These are phyloP conservation scores for Skeletonema costatum DNA, from an alignment of 108 stramenopile genomes.

Conservation along the genomic window DNA sequence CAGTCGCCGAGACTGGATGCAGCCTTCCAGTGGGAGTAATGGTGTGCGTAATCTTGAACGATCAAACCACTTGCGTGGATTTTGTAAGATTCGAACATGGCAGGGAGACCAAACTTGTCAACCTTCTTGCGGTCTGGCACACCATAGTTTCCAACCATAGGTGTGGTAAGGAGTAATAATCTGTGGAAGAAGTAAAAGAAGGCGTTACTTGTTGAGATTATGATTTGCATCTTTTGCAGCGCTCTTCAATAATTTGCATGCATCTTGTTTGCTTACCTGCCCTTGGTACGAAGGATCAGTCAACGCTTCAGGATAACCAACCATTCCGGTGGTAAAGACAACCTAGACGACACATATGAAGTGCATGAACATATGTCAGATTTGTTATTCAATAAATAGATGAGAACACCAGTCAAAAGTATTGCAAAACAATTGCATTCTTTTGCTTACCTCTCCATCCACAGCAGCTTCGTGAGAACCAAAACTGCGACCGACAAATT, in stretches of 20 bases:
- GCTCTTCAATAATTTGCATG: not conserved
- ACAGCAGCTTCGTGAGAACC: conserved; percentile 72
- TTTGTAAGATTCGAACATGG: conserved; percentile 91
- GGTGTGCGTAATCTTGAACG: conserved; percentile 92
- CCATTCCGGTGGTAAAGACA: conserved; percentile 99
- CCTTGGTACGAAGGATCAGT: conserved; percentile 99
- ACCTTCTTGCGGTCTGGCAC: conserved; percentile 86
- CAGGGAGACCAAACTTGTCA: conserved; percentile 89
- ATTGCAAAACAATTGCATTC: not conserved
- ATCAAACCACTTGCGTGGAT: conserved; percentile 95
- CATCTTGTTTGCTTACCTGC: conserved; percentile 65
- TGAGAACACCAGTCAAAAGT: not conserved
- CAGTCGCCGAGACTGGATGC: conserved; percentile 90
- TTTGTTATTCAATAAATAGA: not conserved
- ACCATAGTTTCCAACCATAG: conserved; percentile 99
- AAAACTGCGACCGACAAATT: conserved; percentile 69
- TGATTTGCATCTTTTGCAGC: not conserved
- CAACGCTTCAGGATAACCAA: conserved; percentile 98
- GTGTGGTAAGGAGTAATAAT: conserved; percentile 91
- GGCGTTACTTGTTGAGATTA: not conserved
- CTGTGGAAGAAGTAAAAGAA: conserved; percentile 21
- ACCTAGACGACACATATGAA: conserved; percentile 66
- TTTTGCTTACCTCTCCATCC: conserved; percentile 79
- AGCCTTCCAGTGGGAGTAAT: conserved; percentile 98
- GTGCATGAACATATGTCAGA: not conserved